Base-by-base conservation (phyloP, 164 flowering plant species). In the grape (Vitis vinifera) region DNA sequence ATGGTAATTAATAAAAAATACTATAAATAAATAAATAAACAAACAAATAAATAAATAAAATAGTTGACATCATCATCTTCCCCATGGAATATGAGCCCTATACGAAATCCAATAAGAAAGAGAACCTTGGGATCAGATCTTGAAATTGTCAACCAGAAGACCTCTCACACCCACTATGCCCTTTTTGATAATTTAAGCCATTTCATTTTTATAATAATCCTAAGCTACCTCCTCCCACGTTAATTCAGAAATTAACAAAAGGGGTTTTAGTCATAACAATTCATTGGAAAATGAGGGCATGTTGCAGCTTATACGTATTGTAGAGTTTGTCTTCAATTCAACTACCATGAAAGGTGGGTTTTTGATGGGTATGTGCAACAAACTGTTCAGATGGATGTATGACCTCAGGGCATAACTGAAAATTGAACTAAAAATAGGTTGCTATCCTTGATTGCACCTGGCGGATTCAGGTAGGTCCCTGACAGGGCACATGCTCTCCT, bases 121-220 rank as follows among this genome's bases (percentile, higher is more conserved):
- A 60, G 58, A 65, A 15, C 12, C 30, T 75, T 64, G 78, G 80
- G 77, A 74, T 84, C 80, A 66, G 73, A 75, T 70, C 75, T 74
- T 50, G 70, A 84, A 84, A 74, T 72, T 70, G 83, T 84, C 87
- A 81, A 81, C 81, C 71, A 19, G 14, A 68, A 76, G 72, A 76
- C 79, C 74, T 50, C 27, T 52, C 14, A 17, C 17, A 44, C 64
- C 56, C 73, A 23, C 44, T 37, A 37, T 37, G 44, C 44, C 30
- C 55, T 55, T 51, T 62, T 23, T 15, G 10, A 31, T 51, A 17
- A 47, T 68, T 59, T 10, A 19, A 47, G 9, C 17, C 55, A 48
- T 27, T 19, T 16, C 7, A 17, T 16, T n/a, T 57, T n/a, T 57
- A 57, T 17, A 57, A n/a, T n/a, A 16, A n/a, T 13, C 16, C 9